These are phyloP conservation scores for Penicillium sp. DNA, from an alignment of 2,329 filamentous ascomycete species.

Conservation along the genomic window DNA sequence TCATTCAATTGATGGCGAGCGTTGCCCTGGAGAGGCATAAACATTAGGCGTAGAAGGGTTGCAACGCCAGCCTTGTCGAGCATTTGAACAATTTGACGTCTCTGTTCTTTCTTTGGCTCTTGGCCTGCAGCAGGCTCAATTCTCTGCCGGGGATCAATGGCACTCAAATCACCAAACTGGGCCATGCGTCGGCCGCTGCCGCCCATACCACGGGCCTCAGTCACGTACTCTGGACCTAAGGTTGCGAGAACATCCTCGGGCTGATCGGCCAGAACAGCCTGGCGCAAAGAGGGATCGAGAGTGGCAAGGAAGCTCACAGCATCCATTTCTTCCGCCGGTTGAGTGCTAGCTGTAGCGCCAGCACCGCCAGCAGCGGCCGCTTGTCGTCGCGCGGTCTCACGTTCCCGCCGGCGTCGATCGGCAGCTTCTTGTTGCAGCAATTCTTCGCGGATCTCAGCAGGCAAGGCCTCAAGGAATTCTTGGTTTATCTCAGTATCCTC, in stretches of 20 bases:
- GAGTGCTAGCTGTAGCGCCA: constrained; percentile 34
- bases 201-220: constrained; percentile 68
- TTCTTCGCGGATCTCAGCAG: constrained; percentile 79
- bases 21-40: constrained; percentile 82
- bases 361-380: constrained; percentile 37
- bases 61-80: constrained; percentile 91
- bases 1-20: constrained; percentile 75
- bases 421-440: constrained; percentile 82
- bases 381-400: constrained; percentile 67
- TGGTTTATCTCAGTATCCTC: constrained; percentile 63
- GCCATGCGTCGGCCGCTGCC: constrained; percentile 49
- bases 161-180: constrained; percentile 43
- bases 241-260: constrained; percentile 78
- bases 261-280: constrained; percentile 82
- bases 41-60: constrained; percentile 96
- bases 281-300: constrained; percentile 71
- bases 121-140: constrained; percentile 38
- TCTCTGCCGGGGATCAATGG: constrained; percentile 32
- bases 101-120: constrained; percentile 55
- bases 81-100: constrained; percentile 85
- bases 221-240: constrained; percentile 74
- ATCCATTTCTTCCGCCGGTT: constrained; percentile 69
- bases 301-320: constrained; percentile 85
- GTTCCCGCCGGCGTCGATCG: constrained; percentile 78
- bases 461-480: constrained; percentile 87